Base-by-base conservation (phyloP, 768 basidiomycete species). In the Tephrocybe sp. region DNA sequence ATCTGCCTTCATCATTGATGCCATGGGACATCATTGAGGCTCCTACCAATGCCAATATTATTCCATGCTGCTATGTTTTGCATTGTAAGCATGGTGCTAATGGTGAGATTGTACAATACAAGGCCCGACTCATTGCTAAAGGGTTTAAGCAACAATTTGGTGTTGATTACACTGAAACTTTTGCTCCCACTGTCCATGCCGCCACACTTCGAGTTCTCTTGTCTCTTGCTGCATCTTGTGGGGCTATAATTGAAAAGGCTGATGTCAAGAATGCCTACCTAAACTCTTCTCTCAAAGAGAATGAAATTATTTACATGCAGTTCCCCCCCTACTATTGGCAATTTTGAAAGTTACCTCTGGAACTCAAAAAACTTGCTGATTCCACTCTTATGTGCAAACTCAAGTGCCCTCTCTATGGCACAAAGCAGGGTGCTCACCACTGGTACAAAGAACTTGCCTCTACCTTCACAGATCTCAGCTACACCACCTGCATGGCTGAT, bases 91-190 rank as follows among this genome's bases (percentile, higher is more conserved):
- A 46, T 2, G 55, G 56, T 36, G 43, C 54, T 1, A 46, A 49
- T 13, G 61, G 59, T 12, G 34, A 58, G 0, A 60, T 67, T n/a
- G 39, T 48, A 16, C 38, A 56, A 16, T 65, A 68, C 61, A 78
- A 77, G 51, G 59, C 62, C 22, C 47, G 62, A 16, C 57, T 63
- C 13, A 60, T 66, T 6, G 57, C 52, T 8, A 58, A 62, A 42
- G 62, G 65, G 12, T 74, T 62, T 52, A 52, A 58, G 1, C 75
- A 77, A 56, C 41, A 56, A 5, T 58, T 57, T n/a, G 70, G 73
- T 3, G 37, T 69, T 9, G 69, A 72, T 51, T 74, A 58, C 39
- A 44, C 36, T 24, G 56, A 66, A 35, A 64, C 59, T 4, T 63
- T 49, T 26, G 56, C 58, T 1, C 60, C 62, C 8, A 60, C 60